phyloP scores from a whole-genome alignment of 2,329 filamentous ascomycete genomes.

The Talaromyces sp. region DNA sequence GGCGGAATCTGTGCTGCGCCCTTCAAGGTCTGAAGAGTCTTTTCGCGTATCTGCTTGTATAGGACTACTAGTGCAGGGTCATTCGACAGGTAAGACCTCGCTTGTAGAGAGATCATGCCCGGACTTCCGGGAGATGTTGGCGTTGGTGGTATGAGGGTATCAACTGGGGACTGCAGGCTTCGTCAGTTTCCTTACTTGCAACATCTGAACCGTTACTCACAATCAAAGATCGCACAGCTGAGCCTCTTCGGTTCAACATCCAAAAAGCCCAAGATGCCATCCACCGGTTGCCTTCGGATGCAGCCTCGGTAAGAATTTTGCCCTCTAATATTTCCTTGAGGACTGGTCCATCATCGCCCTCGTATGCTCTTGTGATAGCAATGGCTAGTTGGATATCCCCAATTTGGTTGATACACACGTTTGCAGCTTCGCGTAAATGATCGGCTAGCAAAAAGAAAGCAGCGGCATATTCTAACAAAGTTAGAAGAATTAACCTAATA shows the following conservation, averaged over 20 bases:
- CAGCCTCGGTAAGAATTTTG: conserved; percentile 70
- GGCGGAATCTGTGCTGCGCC: conserved; percentile 79
- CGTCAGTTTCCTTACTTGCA: conserved; percentile 10
- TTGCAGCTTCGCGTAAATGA: conserved; percentile 75
- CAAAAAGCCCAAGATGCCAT: conserved; percentile 93
- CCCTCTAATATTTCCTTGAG: conserved; percentile 71
- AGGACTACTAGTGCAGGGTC: conserved; percentile 84
- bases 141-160: conserved; percentile 54
- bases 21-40: conserved; percentile 73
- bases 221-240: conserved; percentile 77
- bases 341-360: conserved; percentile 73
- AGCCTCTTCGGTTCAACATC: conserved; percentile 76
- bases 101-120: conserved; percentile 54
- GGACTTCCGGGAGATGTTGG: conserved; percentile 57
- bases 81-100: conserved; percentile 78
- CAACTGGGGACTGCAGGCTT: conserved; percentile 63
- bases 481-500: background rate
- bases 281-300: conserved; percentile 83
- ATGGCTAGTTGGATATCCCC: conserved; percentile 87
- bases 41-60: conserved; percentile 78
- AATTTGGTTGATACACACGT: conserved; percentile 79
- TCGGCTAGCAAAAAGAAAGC: conserved; percentile 93
- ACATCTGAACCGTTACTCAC: conserved; percentile 43
- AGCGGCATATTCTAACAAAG: conserved; percentile 71
- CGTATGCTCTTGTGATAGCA: conserved; percentile 79